These are phyloP conservation scores for Dothideomycetidae sp. DNA, from an alignment of 2,329 filamentous ascomycete genomes.

Conservation along the genomic window DNA sequence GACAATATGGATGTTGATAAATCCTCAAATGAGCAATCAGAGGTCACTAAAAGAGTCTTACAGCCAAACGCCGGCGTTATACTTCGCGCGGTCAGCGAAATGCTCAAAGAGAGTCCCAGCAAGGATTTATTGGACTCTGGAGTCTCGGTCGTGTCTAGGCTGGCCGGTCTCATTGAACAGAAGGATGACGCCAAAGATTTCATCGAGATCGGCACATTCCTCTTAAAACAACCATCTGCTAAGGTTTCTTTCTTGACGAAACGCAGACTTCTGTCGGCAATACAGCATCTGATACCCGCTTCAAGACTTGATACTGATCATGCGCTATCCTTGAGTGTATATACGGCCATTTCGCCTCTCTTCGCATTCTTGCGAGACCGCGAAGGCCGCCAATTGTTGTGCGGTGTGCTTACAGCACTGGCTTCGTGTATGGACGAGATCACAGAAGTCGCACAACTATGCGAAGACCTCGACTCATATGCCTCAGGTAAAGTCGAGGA, in stretches of 20 bases:
- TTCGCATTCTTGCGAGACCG: slow-evolving; percentile 86
- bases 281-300: slow-evolving; percentile 65
- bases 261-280: slow-evolving; percentile 59
- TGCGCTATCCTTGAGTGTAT: slow-evolving; percentile 50
- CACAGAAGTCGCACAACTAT: slow-evolving; percentile 52
- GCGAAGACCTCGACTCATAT: slow-evolving; percentile 68
- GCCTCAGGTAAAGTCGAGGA: slow-evolving; percentile 60
- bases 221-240: slow-evolving; percentile 73
- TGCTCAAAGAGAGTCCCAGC: slow-evolving; percentile 45
- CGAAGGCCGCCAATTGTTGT: slow-evolving; percentile 58
- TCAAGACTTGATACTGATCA: slow-evolving; percentile 42
- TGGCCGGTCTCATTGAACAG: slow-evolving; percentile 56
- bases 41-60: slow-evolving; percentile 39
- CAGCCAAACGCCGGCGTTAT: slow-evolving; percentile 54
- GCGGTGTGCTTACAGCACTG: slow-evolving; percentile 57
- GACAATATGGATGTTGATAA: background rate
- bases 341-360: slow-evolving; percentile 59
- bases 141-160: slow-evolving; percentile 62
- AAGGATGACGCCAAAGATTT: slow-evolving; percentile 59
- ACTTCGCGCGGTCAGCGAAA: slow-evolving; percentile 37
- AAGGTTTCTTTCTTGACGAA: slow-evolving; percentile 61
- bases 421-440: slow-evolving; percentile 49
- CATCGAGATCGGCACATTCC: slow-evolving; percentile 63
- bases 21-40: slow-evolving; percentile 34
- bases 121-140: slow-evolving; percentile 66